A percentile compares a stretch with the other conserved stretches of the same genome.
phyloP scores from a whole-genome alignment of 1,284 basidiomycete genomes.

The Melampsora occidentalis region DNA sequence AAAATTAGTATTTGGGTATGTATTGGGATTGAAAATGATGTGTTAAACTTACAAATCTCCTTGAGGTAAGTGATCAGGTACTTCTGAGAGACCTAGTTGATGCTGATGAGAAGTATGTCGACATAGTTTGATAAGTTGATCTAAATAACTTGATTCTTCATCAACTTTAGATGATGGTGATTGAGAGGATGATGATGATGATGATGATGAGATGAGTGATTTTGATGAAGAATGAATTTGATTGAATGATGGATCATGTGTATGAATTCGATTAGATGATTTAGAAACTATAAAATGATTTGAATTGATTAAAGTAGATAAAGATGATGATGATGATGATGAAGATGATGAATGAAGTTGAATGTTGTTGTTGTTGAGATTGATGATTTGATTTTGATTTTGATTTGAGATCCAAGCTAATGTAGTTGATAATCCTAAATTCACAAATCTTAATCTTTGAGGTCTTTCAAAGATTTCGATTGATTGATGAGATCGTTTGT shows the following conservation, averaged over 20 bases:
- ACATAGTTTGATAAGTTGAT: constrained; percentile 27
- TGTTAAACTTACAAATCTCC: constrained; percentile 29
- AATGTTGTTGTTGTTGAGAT: neutral
- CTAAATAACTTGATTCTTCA: constrained; percentile 10
- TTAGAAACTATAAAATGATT: constrained; percentile 4
- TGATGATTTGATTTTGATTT: neutral
- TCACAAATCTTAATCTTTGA: constrained; percentile 22
- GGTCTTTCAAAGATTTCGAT: constrained; percentile 23
- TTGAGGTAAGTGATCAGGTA: constrained; percentile 27
- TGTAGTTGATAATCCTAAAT: constrained; percentile 24
- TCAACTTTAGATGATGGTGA: neutral
- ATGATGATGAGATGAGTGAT: neutral
- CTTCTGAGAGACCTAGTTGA: constrained; percentile 20
- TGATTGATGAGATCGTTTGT: neutral
- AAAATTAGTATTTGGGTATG: neutral
- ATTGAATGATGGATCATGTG: constrained; percentile 4
- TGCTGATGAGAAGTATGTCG: constrained; percentile 19
- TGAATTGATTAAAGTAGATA: neutral
- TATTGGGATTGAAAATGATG: neutral
- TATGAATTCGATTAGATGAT: constrained; percentile 5
- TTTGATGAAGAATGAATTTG: constrained; percentile 18
- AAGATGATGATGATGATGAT: too few species aligned
- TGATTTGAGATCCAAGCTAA: constrained; percentile 18
- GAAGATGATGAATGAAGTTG: too few species aligned
- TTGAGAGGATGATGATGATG: neutral